Evolutionary conservation across 352 stramenopile species (phyloP).

Genomic region (Saprolegnia parasitica): DNA sequence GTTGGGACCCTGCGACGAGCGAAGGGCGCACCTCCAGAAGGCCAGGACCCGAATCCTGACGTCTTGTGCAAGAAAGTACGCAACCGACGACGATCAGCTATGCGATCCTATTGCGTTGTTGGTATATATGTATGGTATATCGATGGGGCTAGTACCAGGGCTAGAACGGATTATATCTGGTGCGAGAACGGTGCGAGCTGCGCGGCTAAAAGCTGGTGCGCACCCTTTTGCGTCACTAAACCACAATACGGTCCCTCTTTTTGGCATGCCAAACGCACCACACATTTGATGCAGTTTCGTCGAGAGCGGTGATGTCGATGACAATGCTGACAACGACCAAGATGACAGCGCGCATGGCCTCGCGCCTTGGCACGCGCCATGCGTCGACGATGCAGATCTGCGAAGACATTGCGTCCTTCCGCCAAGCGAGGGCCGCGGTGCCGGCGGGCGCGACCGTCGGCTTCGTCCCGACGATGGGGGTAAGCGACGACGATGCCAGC

Average conservation of each 20-base stretch:
- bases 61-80: too few relatives aligned
- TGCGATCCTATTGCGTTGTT: too few relatives aligned
- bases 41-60: too few relatives aligned
- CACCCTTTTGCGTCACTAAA: not conserved
- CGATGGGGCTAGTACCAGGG: too few relatives aligned
- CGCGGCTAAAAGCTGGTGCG: not conserved
- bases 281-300: conserved; percentile 7
- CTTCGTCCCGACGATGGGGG: conserved; percentile 99
- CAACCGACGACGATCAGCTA: too few relatives aligned
- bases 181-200: not conserved
- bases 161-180: too few relatives aligned
- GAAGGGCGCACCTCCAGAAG: too few relatives aligned
- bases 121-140: too few relatives aligned
- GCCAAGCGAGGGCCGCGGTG: conserved; percentile 41
- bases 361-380: not conserved
- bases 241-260: conserved; percentile 6
- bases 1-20: too few relatives aligned
- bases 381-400: conserved; percentile 25
- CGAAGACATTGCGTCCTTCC: conserved; percentile 25
- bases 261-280: conserved; percentile 20
- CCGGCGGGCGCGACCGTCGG: conserved; percentile 72
- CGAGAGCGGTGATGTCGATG: not conserved
- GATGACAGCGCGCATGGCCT: not conserved
- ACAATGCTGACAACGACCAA: not conserved
- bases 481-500: conserved; percentile 31